Conservation (phyloP, 2,329 filamentous ascomycete genomes). For the Cylindrodendrum hubeiense region DNA sequence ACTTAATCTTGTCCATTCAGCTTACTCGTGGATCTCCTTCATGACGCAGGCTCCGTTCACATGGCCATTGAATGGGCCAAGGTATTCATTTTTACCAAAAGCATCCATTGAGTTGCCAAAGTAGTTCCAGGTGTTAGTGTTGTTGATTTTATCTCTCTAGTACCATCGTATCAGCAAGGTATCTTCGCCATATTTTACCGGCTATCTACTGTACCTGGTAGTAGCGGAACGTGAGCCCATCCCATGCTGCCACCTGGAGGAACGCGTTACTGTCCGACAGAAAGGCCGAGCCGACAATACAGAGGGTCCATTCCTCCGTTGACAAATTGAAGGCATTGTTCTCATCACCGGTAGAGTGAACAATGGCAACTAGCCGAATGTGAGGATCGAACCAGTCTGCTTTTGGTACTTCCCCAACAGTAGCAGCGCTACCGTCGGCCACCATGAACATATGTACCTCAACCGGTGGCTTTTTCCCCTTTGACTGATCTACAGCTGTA, state of each 20-base stretch:
- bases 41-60: conserved; percentile 25
- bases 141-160: background rate
- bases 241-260: conserved; percentile 19
- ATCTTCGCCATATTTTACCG: no score
- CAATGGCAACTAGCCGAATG: conserved; percentile 12
- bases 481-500: background rate
- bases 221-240: conserved; percentile 12
- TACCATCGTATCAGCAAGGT: no score
- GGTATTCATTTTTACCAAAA: conserved; percentile 16
- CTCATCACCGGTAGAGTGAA: background rate
- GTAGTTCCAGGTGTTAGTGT: conserved; percentile 7
- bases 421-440: conserved; percentile 4
- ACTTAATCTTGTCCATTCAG: background rate
- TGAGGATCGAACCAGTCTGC: conserved; percentile 1
- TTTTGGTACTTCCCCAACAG: background rate
- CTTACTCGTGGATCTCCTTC: conserved; percentile 22
- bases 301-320: conserved; percentile 7
- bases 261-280: background rate
- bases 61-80: conserved; percentile 27
- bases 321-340: conserved; percentile 1
- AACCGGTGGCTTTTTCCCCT: background rate
- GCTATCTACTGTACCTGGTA: conserved; percentile 8
- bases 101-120: conserved; percentile 21
- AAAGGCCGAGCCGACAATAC: conserved; percentile 5
- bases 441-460: conserved; percentile 16